Evolutionary conservation across 768 basidiomycete species (phyloP).

Genomic region (Gelatoporia subvermispora): DNA sequence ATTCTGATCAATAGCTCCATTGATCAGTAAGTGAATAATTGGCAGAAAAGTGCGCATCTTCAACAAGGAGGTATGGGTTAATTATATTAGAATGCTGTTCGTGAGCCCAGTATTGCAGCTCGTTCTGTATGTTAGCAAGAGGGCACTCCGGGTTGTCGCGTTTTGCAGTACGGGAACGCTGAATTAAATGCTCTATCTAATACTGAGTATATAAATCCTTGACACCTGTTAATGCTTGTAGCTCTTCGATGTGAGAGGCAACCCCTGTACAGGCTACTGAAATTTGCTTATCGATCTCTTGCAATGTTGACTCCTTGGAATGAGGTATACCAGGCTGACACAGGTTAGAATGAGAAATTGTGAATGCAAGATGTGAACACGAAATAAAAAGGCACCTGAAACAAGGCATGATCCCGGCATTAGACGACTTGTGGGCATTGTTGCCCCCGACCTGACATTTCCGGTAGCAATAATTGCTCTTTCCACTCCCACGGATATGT

Average conservation of each 20-base stretch:
- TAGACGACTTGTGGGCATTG: not conserved
- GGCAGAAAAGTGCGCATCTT: no score
- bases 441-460: not conserved
- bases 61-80: not conserved
- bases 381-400: not conserved
- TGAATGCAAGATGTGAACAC: not conserved
- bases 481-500: not conserved
- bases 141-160: no score
- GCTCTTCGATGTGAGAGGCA: not conserved
- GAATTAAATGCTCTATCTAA: not conserved
- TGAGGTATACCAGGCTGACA: not conserved
- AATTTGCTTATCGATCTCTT: not conserved
- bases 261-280: not conserved
- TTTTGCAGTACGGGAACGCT: not conserved
- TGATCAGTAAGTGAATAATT: not conserved
- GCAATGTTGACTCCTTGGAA: not conserved
- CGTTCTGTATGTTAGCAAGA: no score
- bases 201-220: not conserved
- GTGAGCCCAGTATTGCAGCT: not conserved
- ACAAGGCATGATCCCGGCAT: not conserved
- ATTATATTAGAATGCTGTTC: not conserved
- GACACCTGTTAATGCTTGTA: not conserved
- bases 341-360: no score
- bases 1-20: not conserved
- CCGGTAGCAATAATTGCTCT: constrained; percentile 4